Percentiles rank a stretch among this genome's conserved stretches.
These are phyloP conservation scores for Plasmodium relictum DNA, from an alignment of 169 alveolate species.

Conservation along the genomic window DNA sequence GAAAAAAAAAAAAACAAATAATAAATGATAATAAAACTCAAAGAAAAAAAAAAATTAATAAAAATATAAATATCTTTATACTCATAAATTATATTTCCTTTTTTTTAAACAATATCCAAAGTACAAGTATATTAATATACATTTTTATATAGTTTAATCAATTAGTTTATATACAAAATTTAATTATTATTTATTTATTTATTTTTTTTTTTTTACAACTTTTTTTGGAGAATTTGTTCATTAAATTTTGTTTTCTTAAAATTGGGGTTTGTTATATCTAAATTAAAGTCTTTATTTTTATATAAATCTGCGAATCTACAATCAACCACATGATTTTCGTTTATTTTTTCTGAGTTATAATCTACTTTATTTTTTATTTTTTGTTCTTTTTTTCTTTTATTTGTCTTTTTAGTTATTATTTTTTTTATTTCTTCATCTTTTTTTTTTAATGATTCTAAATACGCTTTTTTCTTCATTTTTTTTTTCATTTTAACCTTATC, in stretches of 20 bases:
- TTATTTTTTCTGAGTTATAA: constrained; percentile 20
- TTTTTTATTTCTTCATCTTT: constrained; percentile 76
- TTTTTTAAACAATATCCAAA: too few species aligned
- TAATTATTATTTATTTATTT: not conserved
- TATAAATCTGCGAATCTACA: constrained; percentile 86
- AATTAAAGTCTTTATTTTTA: constrained; percentile 88
- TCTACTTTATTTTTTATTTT: constrained; percentile 32
- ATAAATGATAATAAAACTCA: not conserved
- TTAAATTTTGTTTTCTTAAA: constrained; percentile 83
- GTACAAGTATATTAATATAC: too few species aligned
- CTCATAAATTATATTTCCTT: too few species aligned
- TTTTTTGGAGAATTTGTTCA: constrained; percentile 64
- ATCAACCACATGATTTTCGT: constrained; percentile 79
- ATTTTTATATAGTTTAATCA: too few species aligned
- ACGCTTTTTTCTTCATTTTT: constrained; percentile 71
- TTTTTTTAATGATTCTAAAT: constrained; percentile 51
- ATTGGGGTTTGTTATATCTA: constrained; percentile 92
- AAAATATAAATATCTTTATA: not conserved
- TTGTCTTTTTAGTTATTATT: constrained; percentile 68
- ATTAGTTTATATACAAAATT: not conserved
- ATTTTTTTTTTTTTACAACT: not conserved
- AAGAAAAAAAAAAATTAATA: constrained; percentile 1
- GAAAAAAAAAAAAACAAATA: not conserved
- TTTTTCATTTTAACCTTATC: constrained; percentile 55
- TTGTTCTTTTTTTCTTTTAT: constrained; percentile 62